Evolutionary conservation across 495 filamentous ascomycete species (phyloP).

Genomic region (Glonium stellatum): DNA sequence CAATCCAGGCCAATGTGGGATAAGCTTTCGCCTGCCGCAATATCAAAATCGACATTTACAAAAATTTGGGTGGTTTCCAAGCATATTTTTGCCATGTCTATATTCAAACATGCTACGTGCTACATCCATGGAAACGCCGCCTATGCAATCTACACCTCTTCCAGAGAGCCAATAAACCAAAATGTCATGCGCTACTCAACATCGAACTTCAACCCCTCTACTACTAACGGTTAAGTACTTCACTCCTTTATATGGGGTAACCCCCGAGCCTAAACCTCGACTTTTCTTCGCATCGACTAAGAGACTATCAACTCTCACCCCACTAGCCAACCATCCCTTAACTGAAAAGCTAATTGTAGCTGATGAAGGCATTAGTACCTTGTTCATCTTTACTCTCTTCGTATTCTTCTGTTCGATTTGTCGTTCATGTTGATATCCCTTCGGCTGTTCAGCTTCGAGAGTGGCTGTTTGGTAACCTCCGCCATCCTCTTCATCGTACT

Average conservation of each 20-base stretch:
- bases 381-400: slow-evolving; percentile 59
- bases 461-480: slow-evolving; percentile 20
- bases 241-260: slow-evolving; percentile 96
- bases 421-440: neutral
- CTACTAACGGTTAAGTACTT: slow-evolving; percentile 92
- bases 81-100: no score
- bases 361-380: slow-evolving; percentile 82
- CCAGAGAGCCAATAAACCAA: no score
- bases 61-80: no score
- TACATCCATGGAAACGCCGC: neutral
- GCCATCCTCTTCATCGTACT: slow-evolving; percentile 45
- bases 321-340: slow-evolving; percentile 91
- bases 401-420: slow-evolving; percentile 40
- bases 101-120: no score
- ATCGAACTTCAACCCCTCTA: slow-evolving; percentile 74
- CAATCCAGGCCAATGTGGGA: no score
- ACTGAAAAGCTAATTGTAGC: slow-evolving; percentile 84
- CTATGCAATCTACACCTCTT: neutral
- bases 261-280: slow-evolving; percentile 73
- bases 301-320: slow-evolving; percentile 86
- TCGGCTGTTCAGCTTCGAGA: slow-evolving; percentile 38
- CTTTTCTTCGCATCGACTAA: slow-evolving; percentile 78
- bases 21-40: no score
- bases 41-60: no score
- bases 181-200: neutral